Conservation (phyloP, 495 filamentous ascomycete species). For the Penicillium samsonianum region DNA sequence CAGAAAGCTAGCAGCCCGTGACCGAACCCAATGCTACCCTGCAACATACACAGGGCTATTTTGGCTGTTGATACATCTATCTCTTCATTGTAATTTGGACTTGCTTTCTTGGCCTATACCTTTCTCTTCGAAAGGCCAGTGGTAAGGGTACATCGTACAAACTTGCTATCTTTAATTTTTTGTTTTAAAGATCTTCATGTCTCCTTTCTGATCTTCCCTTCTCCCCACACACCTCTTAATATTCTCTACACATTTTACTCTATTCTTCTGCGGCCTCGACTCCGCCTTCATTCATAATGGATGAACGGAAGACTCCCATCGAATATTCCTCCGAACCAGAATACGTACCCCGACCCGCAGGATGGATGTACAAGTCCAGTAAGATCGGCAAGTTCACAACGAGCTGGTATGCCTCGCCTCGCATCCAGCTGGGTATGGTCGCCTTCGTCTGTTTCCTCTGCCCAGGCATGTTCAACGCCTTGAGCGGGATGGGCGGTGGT, state of each 20-base stretch:
- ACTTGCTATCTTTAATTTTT: constrained; percentile 3
- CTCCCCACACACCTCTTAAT: not conserved
- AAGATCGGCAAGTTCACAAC: constrained; percentile 48
- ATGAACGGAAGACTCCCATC: constrained; percentile 16
- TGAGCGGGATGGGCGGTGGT: constrained; percentile 55
- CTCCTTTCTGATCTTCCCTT: not conserved
- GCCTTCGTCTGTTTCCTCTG: constrained; percentile 78
- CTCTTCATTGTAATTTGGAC: not conserved
- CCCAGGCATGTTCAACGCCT: constrained; percentile 78
- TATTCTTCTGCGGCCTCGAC: not conserved
- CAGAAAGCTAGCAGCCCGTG: constrained; percentile 3
- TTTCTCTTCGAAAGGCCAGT: not conserved
- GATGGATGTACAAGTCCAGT: constrained; percentile 54
- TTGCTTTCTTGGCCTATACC: not conserved
- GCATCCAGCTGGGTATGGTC: constrained; percentile 49
- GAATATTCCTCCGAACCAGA: constrained; percentile 13
- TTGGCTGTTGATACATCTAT: not conserved
- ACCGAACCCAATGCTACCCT: constrained; percentile 10
- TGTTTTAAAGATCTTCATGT: constrained; percentile 3
- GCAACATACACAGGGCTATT: not conserved
- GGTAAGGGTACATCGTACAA: not conserved
- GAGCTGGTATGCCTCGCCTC: constrained; percentile 75
- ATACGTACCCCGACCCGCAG: constrained; percentile 25
- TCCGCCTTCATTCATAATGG: constrained; percentile 16
- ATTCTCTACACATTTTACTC: constrained; percentile 1